phyloP scores from a whole-genome alignment of 495 filamentous ascomycete genomes.

The Trichoderma erinaceum region DNA sequence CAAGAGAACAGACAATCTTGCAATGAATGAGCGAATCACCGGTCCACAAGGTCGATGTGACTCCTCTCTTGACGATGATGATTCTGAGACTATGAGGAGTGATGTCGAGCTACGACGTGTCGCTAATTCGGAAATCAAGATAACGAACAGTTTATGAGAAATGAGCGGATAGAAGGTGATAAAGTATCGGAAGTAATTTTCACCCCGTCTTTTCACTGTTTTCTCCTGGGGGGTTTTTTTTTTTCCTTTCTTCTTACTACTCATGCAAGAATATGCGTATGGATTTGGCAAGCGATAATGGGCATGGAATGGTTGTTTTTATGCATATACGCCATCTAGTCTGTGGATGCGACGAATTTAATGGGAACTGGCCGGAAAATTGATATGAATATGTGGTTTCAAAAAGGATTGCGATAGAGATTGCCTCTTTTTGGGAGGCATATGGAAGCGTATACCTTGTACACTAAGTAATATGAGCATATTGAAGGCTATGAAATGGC shows the following conservation, averaged over 20 bases:
- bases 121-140: not conserved
- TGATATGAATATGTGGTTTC: not conserved
- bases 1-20: not conserved
- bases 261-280: too few relatives aligned
- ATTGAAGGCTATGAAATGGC: too few relatives aligned
- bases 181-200: not conserved
- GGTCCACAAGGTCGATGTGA: not conserved
- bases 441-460: not conserved
- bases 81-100: not conserved
- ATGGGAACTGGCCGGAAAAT: not conserved
- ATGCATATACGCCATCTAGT: not conserved
- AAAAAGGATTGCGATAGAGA: not conserved
- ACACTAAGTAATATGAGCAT: not conserved
- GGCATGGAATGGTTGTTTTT: not conserved
- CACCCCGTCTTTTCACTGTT: not conserved
- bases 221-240: not conserved
- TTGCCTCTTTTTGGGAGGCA: not conserved
- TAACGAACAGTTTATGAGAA: not conserved
- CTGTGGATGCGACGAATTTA: not conserved
- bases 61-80: not conserved
- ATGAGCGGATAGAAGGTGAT: not conserved
- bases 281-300: not conserved
- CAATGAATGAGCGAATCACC: not conserved
- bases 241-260: too few relatives aligned
- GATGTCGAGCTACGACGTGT: constrained; percentile 12